These are phyloP conservation scores for Fusarium drepaniforme DNA, from an alignment of 2,329 filamentous ascomycete genomes.

Conservation along the genomic window DNA sequence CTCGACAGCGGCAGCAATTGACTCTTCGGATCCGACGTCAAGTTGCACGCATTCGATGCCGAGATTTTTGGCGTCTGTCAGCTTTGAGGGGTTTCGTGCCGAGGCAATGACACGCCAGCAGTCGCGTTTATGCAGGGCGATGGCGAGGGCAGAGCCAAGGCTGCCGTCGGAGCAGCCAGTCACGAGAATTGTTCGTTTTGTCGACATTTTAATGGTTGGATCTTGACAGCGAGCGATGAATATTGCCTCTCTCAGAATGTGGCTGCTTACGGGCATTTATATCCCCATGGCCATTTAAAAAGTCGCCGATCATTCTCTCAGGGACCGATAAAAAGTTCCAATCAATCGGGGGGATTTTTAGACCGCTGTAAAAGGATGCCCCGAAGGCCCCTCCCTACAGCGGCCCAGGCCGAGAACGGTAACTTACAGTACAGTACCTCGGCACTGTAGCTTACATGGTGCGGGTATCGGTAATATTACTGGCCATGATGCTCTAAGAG, in stretches of 20 bases:
- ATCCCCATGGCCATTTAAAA: too few species aligned
- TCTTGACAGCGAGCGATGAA: too few species aligned
- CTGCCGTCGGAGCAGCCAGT: constrained; percentile 52
- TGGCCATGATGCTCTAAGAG: too few species aligned
- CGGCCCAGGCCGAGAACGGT: too few species aligned
- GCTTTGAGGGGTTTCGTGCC: constrained; percentile 43
- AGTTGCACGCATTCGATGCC: constrained; percentile 39
- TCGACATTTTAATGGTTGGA: background rate
- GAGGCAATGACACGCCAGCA: constrained; percentile 49
- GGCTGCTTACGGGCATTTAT: too few species aligned
- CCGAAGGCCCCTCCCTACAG: too few species aligned
- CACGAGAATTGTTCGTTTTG: constrained; percentile 45
- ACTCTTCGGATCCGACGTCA: constrained; percentile 40
- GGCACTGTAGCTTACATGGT: too few species aligned
- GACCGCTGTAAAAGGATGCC: too few species aligned
- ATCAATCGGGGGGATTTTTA: background rate
- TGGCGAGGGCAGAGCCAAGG: constrained; percentile 47
- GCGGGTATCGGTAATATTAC: too few species aligned
- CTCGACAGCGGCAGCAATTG: constrained; percentile 31
- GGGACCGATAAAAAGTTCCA: background rate
- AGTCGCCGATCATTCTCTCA: too few species aligned
- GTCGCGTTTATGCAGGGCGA: constrained; percentile 43
- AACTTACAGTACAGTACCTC: too few species aligned
- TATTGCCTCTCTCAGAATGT: too few species aligned
- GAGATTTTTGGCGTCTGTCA: constrained; percentile 21